A percentile compares a stretch with the other conserved stretches of the same genome.
Evolutionary conservation across 305 asterid species (phyloP).

Genomic region (Striga hermonthica): DNA sequence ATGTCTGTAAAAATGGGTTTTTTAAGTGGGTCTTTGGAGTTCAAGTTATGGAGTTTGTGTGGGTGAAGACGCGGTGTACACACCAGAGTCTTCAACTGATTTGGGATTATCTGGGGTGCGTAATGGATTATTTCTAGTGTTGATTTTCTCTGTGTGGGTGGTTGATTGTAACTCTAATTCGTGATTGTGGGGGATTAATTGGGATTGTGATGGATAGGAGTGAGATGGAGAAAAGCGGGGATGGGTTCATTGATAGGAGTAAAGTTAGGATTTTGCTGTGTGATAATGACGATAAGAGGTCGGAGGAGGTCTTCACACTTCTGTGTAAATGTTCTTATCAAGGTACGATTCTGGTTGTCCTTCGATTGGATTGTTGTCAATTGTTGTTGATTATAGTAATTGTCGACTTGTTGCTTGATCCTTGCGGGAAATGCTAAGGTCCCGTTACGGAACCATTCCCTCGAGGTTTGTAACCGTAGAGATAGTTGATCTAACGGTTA

Average conservation of each 20-base stretch:
- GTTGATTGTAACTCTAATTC: constrained; percentile 25
- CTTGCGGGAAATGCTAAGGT: no score
- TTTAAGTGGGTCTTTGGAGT: neutral
- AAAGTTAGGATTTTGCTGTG: constrained; percentile 91
- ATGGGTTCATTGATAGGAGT: constrained; percentile 93
- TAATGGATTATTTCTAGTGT: constrained; percentile 32
- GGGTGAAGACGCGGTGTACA: neutral
- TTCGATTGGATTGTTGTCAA: constrained; percentile 5
- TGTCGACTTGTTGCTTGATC: no score
- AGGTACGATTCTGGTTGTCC: constrained; percentile 48
- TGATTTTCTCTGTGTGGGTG: constrained; percentile 20
- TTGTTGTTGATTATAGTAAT: constrained; percentile 11
- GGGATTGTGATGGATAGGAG: constrained; percentile 45
- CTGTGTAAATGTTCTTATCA: constrained; percentile 92
- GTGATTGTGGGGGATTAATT: constrained; percentile 6
- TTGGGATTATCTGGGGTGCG: constrained; percentile 8
- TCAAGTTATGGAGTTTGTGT: constrained; percentile 9
- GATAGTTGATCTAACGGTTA: no score
- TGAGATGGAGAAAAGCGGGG: constrained; percentile 61
- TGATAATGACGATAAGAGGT: constrained; percentile 80
- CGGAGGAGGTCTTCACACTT: constrained; percentile 74
- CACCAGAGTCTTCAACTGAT: neutral
- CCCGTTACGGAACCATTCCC: no score
- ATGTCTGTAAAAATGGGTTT: constrained; percentile 20
- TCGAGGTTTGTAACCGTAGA: no score